A percentile compares a stretch with the other conserved stretches of the same genome.
Conservation (phyloP, 2,329 filamentous ascomycete genomes). For the Coniella vitis region DNA sequence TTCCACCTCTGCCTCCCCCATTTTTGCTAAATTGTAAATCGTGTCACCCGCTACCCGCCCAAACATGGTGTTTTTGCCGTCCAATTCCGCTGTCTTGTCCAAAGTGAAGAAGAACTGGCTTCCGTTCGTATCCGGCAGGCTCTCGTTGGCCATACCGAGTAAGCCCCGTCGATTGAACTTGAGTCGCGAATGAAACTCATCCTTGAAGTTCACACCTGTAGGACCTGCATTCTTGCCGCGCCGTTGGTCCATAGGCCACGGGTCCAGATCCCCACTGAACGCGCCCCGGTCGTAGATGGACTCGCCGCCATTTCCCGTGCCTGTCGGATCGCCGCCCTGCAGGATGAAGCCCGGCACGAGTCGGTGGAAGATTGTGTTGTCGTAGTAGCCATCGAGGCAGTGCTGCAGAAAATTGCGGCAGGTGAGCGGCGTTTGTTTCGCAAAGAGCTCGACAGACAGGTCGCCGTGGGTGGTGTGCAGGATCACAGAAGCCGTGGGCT, state of each 20-base stretch:
- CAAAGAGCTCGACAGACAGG: conserved; percentile 86
- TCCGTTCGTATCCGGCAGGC: conserved; percentile 70
- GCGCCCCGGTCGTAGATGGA: conserved; percentile 85
- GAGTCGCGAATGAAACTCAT: conserved; percentile 87
- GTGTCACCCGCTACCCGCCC: conserved; percentile 88
- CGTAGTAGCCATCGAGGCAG: conserved; percentile 92
- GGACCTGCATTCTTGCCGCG: conserved; percentile 54
- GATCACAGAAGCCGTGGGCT: conserved; percentile 85
- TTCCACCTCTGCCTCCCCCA: conserved; percentile 78
- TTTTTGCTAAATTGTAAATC: conserved; percentile 91
- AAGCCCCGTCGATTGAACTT: conserved; percentile 89
- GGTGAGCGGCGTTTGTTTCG: conserved; percentile 85
- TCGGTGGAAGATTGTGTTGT: conserved; percentile 88
- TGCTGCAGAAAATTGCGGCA: conserved; percentile 94
- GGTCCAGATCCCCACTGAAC: conserved; percentile 65
- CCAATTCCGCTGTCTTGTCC: conserved; percentile 76
- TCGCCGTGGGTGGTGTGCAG: conserved; percentile 87
- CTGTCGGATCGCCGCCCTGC: conserved; percentile 91
- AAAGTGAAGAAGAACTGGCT: conserved; percentile 98
- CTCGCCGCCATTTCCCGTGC: conserved; percentile 84
- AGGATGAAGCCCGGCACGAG: conserved; percentile 87
- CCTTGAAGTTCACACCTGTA: conserved; percentile 57
- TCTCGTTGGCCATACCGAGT: conserved; percentile 92
- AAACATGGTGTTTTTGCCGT: conserved; percentile 88
- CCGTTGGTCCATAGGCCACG: conserved; percentile 61